Conservation (phyloP, 2,329 filamentous ascomycete genomes). For the Beauveria sp. region DNA sequence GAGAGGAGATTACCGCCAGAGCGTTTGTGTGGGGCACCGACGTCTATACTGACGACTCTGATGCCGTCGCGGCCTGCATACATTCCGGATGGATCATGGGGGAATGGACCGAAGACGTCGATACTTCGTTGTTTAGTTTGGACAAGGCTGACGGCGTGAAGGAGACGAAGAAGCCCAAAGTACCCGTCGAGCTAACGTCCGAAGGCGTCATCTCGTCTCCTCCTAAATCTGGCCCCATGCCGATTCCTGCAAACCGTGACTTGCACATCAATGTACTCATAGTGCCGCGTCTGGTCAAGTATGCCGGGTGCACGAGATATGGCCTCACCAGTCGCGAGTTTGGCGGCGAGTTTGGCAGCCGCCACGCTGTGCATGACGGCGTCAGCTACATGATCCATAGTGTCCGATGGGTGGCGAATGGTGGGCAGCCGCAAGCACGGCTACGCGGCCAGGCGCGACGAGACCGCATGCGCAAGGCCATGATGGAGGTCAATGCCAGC, state of each 20-base stretch:
- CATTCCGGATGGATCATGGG: conserved; percentile 89
- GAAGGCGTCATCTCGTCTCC: conserved; percentile 43
- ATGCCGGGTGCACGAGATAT: conserved; percentile 65
- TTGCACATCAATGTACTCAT: conserved; percentile 82
- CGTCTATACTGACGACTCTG: conserved; percentile 92
- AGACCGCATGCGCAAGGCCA: conserved; percentile 49
- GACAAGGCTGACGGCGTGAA: conserved; percentile 28
- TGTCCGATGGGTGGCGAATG: conserved; percentile 77
- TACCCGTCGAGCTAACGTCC: conserved; percentile 26
- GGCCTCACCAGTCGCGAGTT: conserved; percentile 79
- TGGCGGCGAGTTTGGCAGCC: conserved; percentile 42
- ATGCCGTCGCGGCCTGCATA: conserved; percentile 85
- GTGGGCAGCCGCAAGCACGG: conserved; percentile 52
- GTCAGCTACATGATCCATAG: conserved; percentile 80
- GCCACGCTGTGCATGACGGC: conserved; percentile 62
- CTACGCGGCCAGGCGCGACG: conserved; percentile 48
- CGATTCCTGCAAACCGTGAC: conserved; percentile 62
- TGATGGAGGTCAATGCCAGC: conserved; percentile 41
- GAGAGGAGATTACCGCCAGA: conserved; percentile 76
- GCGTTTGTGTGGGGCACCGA: conserved; percentile 88
- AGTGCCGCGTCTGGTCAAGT: conserved; percentile 70
- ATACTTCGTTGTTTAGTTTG: conserved; percentile 57
- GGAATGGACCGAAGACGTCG: conserved; percentile 74
- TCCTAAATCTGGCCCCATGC: conserved; percentile 53
- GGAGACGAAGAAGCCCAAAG: conserved; percentile 24